Conservation (phyloP, 2,329 filamentous ascomycete species). For the Bisporella sp. region DNA sequence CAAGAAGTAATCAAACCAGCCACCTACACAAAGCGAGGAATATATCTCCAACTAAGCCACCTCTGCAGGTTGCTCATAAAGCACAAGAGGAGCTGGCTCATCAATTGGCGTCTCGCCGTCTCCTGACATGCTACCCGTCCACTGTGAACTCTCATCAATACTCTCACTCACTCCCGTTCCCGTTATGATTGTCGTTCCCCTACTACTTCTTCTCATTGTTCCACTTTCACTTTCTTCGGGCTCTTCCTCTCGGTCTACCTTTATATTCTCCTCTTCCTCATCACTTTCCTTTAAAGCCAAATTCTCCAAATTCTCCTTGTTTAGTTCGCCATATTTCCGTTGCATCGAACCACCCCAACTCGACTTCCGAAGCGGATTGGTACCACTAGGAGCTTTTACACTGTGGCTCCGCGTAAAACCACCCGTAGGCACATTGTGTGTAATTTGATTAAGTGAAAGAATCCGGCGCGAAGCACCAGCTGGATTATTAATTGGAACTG, state of each 20-base stretch:
- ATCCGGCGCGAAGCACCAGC: constrained; percentile 65
- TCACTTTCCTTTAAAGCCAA: constrained; percentile 54
- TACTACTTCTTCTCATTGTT: constrained; percentile 25
- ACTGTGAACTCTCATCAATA: constrained; percentile 24
- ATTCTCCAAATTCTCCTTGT: constrained; percentile 60
- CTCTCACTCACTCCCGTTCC: constrained; percentile 20
- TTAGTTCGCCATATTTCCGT: constrained; percentile 40
- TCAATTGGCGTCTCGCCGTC: constrained; percentile 13
- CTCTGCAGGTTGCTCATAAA: constrained; percentile 18
- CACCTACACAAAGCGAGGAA: too few relatives aligned
- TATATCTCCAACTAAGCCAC: constrained; percentile 7
- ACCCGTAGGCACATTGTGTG: constrained; percentile 56
- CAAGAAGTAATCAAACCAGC: too few relatives aligned
- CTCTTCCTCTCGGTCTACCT: constrained; percentile 5
- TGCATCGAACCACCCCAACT: constrained; percentile 55
- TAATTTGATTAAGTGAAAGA: constrained; percentile 85
- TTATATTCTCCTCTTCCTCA: constrained; percentile 32
- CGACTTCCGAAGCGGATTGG: constrained; percentile 51
- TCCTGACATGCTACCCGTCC: constrained; percentile 18
- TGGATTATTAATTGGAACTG: constrained; percentile 32
- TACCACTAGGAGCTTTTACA: constrained; percentile 53
- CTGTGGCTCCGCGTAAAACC: constrained; percentile 73
- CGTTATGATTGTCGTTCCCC: constrained; percentile 22
- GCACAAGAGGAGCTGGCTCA: constrained; percentile 10
- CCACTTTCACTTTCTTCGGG: constrained; percentile 18